Evolutionary conservation across 2,329 filamentous ascomycete genomes (phyloP).

Genomic region (Aspergillus unguis): DNA sequence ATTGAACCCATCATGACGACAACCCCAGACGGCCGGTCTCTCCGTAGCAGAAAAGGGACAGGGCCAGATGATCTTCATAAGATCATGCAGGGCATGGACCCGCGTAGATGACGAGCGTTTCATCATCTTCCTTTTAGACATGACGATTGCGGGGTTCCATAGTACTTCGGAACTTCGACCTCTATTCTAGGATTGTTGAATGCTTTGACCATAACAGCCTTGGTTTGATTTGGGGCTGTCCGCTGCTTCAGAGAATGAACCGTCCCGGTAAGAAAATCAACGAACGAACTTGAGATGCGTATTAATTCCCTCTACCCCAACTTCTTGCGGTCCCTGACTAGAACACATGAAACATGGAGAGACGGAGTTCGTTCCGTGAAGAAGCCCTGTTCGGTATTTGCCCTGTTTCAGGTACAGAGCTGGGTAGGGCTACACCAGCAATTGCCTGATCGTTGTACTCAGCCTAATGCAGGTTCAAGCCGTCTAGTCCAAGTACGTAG

Average conservation of each 20-base stretch:
- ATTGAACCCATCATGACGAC: background rate
- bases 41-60: conserved; percentile 17
- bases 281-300: too few relatives aligned
- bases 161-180: too few relatives aligned
- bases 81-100: background rate
- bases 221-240: too few relatives aligned
- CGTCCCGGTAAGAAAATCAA: too few relatives aligned
- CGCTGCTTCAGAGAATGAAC: too few relatives aligned
- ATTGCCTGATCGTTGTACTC: background rate
- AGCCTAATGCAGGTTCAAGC: too few relatives aligned
- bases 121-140: background rate
- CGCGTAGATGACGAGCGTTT: background rate
- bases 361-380: background rate
- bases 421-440: background rate
- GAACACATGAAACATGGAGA: background rate
- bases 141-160: background rate
- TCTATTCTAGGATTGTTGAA: too few relatives aligned
- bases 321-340: background rate
- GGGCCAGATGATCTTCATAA: conserved; percentile 16
- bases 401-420: background rate
- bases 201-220: too few relatives aligned
- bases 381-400: background rate
- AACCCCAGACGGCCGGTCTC: conserved; percentile 8
- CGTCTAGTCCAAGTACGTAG: too few relatives aligned
- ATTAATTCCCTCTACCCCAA: background rate